Evolutionary conservation across 805 yeast species (phyloP).

Genomic region (Kregervanrija delftensis): DNA sequence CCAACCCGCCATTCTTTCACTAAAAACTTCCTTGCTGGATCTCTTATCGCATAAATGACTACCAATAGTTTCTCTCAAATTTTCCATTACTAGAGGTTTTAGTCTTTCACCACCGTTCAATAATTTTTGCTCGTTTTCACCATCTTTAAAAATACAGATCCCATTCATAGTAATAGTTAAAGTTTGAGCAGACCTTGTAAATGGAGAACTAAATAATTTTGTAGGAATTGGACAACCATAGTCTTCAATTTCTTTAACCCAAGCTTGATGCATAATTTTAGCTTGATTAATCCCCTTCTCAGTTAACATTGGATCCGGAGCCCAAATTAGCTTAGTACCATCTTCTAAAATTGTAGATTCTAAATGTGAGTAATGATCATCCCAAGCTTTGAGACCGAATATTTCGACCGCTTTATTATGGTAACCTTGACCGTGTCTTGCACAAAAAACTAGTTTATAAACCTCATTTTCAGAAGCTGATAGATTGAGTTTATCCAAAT

Average conservation of each 20-base stretch:
- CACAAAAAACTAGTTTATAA: constrained; percentile 46
- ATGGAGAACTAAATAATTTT: constrained; percentile 52
- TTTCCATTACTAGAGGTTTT: constrained; percentile 33
- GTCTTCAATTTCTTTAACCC: constrained; percentile 33
- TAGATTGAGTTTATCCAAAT: constrained; percentile 31
- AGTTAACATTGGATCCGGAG: constrained; percentile 56
- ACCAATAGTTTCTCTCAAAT: constrained; percentile 56
- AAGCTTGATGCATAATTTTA: constrained; percentile 34
- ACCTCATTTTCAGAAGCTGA: constrained; percentile 29
- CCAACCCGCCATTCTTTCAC: constrained; percentile 32
- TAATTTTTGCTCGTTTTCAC: constrained; percentile 5
- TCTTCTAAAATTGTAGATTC: constrained; percentile 35
- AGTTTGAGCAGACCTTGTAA: constrained; percentile 58
- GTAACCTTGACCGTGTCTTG: constrained; percentile 67
- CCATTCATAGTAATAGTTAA: constrained; percentile 44
- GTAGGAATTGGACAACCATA: constrained; percentile 52
- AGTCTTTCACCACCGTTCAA: constrained; percentile 11
- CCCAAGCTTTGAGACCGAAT: constrained; percentile 56
- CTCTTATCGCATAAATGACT: constrained; percentile 55
- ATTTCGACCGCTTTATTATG: constrained; percentile 51
- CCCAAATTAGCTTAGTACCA: constrained; percentile 45
- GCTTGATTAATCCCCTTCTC: constrained; percentile 52
- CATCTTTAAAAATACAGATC: constrained; percentile 23
- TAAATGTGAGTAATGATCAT: constrained; percentile 42
- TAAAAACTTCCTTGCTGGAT: constrained; percentile 32